A percentile compares a stretch with the other conserved stretches of the same genome.
Conservation (phyloP, 176 grass and related monocot species). For the Oryza nivara region DNA sequence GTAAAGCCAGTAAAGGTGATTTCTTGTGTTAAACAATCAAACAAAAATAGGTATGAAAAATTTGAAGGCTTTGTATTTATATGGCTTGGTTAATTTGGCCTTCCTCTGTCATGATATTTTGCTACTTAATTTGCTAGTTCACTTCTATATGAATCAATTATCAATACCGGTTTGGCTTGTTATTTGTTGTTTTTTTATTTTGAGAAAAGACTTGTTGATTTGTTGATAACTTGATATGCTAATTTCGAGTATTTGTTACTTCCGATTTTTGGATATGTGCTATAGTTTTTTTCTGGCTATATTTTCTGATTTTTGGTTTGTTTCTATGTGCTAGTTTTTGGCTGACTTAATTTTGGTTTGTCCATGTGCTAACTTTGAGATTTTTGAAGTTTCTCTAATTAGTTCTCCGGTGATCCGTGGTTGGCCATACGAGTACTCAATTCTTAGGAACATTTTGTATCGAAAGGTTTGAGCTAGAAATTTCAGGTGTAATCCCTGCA, state of each 20-base stretch:
- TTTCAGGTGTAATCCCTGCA: conserved; percentile 31
- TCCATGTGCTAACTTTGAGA: not conserved
- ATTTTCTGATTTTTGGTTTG: conserved; percentile 11
- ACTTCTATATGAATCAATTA: not conserved
- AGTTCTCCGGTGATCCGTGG: conserved; percentile 4
- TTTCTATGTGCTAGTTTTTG: not conserved
- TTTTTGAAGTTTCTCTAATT: not conserved
- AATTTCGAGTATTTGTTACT: not conserved
- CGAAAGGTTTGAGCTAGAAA: not conserved
- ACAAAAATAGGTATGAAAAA: conserved; percentile 9
- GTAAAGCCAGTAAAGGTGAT: conserved; percentile 46
- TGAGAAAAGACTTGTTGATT: too few relatives aligned
- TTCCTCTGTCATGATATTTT: conserved; percentile 24
- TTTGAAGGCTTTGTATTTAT: not conserved
- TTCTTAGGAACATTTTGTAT: not conserved
- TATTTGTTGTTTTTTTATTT: too few relatives aligned
- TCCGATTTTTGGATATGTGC: conserved; percentile 5
- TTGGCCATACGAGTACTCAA: not conserved
- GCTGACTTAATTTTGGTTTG: conserved; percentile 11
- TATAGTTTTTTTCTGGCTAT: not conserved
- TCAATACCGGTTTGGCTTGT: too few relatives aligned
- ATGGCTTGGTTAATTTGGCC: conserved; percentile 12
- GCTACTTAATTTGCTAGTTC: not conserved
- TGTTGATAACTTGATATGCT: too few relatives aligned
- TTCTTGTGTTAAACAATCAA: conserved; percentile 36